Evolutionary conservation across 768 basidiomycete species (phyloP).

Genomic region (Calvatia gigantea): DNA sequence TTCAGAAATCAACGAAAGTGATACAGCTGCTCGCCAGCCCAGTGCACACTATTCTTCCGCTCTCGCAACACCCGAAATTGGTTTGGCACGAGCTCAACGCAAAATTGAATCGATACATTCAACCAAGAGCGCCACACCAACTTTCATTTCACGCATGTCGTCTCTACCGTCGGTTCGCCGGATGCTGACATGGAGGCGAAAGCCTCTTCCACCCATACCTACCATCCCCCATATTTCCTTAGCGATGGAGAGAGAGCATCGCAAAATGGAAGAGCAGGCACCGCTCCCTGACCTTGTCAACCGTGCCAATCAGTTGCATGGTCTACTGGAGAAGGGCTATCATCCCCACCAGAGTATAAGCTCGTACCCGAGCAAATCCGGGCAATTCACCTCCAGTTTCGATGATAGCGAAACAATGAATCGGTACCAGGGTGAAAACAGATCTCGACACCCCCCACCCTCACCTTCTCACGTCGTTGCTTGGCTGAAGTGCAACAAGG

Average conservation of each 20-base stretch:
- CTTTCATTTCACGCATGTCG: slow-evolving; percentile 49
- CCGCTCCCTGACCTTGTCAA: slow-evolving; percentile 51
- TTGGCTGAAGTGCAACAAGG: slow-evolving; percentile 13
- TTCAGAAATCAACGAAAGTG: slow-evolving; percentile 1
- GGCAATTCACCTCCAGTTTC: slow-evolving; percentile 18
- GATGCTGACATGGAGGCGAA: slow-evolving; percentile 41
- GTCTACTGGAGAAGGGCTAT: slow-evolving; percentile 51
- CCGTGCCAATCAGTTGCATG: slow-evolving; percentile 44
- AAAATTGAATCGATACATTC: slow-evolving; percentile 43
- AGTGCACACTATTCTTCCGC: neutral
- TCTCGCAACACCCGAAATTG: neutral
- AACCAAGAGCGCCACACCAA: slow-evolving; percentile 42
- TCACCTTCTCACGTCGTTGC: slow-evolving; percentile 8
- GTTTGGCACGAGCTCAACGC: neutral
- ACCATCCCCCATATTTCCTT: slow-evolving; percentile 43
- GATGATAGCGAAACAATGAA: slow-evolving; percentile 15
- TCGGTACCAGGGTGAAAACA: neutral
- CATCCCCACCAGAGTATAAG: slow-evolving; percentile 45
- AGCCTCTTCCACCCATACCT: slow-evolving; percentile 61
- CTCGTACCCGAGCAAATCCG: slow-evolving; percentile 21
- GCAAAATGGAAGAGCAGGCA: slow-evolving; percentile 40
- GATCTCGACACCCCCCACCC: neutral
- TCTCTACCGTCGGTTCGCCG: slow-evolving; percentile 34
- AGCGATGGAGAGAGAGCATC: slow-evolving; percentile 36
- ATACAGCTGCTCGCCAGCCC: neutral